These are phyloP conservation scores for Malus sieversii DNA, from an alignment of 306 rosid species.

Conservation along the genomic window DNA sequence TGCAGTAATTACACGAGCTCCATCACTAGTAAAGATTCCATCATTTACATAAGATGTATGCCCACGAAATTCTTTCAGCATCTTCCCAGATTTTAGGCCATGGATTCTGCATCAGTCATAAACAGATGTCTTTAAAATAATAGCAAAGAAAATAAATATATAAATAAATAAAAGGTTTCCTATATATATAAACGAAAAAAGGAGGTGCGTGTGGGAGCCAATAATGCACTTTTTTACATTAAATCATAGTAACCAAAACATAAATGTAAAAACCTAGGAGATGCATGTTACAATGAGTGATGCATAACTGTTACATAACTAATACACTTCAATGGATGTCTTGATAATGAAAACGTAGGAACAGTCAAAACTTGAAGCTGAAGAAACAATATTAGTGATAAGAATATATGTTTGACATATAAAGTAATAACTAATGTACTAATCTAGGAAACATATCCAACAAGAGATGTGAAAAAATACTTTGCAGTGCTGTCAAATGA, in stretches of 20 bases:
- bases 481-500: conserved; percentile 98
- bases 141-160: background rate
- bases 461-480: conserved; percentile 23
- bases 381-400: background rate
- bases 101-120: conserved; percentile 56
- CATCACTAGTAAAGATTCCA: conserved; percentile 85
- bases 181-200: background rate
- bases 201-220: background rate
- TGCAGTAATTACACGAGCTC: conserved; percentile 82
- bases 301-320: background rate
- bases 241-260: background rate
- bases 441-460: background rate
- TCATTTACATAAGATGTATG: conserved; percentile 89
- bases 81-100: conserved; percentile 91
- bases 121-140: background rate
- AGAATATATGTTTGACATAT: background rate
- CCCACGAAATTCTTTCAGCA: conserved; percentile 94
- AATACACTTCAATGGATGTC: background rate
- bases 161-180: too few species aligned
- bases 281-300: background rate
- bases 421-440: background rate
- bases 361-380: background rate
- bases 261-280: background rate
- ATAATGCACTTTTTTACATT: background rate
- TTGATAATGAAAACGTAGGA: background rate